These are phyloP conservation scores for Nidularia sp. DNA, from an alignment of 768 basidiomycete species.

Conservation along the genomic window DNA sequence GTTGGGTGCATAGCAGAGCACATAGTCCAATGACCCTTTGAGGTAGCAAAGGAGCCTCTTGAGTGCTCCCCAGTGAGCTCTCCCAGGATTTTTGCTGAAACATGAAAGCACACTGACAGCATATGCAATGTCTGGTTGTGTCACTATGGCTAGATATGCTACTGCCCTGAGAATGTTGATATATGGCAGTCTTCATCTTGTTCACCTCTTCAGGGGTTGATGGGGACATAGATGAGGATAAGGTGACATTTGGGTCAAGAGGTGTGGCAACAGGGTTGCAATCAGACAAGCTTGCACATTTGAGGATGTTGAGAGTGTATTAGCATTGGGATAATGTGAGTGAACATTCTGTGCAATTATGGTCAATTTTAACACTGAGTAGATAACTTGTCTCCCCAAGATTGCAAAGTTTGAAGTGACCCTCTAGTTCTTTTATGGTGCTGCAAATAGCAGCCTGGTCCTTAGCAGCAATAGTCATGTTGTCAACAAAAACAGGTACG, in stretches of 20 bases:
- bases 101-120: slow-evolving; percentile 11
- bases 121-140: slow-evolving; percentile 19
- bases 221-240: slow-evolving; percentile 14
- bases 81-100: slow-evolving; percentile 19
- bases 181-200: slow-evolving; percentile 22
- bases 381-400: slow-evolving; percentile 11
- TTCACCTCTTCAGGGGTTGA: slow-evolving; percentile 11
- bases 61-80: slow-evolving; percentile 29
- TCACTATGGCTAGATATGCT: slow-evolving; percentile 3
- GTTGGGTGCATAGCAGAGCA: slow-evolving; percentile 7
- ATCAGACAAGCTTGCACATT: slow-evolving; percentile 18
- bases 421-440: slow-evolving; percentile 4
- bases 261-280: slow-evolving; percentile 25
- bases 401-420: slow-evolving; percentile 9
- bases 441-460: neutral
- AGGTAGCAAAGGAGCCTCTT: slow-evolving; percentile 30
- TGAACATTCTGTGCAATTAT: slow-evolving; percentile 7
- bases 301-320: slow-evolving; percentile 11
- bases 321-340: neutral
- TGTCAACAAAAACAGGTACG: slow-evolving; percentile 24
- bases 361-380: slow-evolving; percentile 15
- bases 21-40: slow-evolving; percentile 22
- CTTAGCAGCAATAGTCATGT: slow-evolving; percentile 13
- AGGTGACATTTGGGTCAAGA: slow-evolving; percentile 16
- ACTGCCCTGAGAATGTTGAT: slow-evolving; percentile 21